Conservation (phyloP, 73 alveolate species). For the Stentor coeruleus region DNA sequence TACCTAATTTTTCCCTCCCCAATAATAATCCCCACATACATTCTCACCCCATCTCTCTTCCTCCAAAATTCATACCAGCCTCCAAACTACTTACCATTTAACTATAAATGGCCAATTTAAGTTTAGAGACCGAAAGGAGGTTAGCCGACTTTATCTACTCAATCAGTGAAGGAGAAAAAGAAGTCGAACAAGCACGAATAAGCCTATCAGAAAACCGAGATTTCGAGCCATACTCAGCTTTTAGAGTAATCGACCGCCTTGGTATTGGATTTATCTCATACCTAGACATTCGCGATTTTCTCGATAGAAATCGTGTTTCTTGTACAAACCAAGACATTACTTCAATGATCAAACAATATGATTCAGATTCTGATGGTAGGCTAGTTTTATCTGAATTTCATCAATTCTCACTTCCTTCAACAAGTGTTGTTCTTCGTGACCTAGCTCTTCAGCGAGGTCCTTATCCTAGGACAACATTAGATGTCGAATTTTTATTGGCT, state of each 20-base stretch:
- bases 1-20: too few relatives aligned
- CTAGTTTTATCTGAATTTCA: background rate
- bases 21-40: too few relatives aligned
- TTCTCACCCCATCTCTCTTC: too few relatives aligned
- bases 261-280: constrained; percentile 13
- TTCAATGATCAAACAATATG: constrained; percentile 5
- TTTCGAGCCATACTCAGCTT: constrained; percentile 62
- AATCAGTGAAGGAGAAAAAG: constrained; percentile 51
- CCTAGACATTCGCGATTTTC: constrained; percentile 26
- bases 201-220: constrained; percentile 46
- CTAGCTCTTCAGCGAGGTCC: background rate
- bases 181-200: constrained; percentile 44
- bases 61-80: background rate
- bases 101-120: background rate
- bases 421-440: background rate
- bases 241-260: constrained; percentile 45
- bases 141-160: constrained; percentile 50
- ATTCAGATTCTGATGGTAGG: constrained; percentile 23
- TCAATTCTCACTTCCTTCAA: background rate
- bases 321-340: constrained; percentile 15
- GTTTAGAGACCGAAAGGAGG: background rate
- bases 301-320: constrained; percentile 14
- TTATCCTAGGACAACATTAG: constrained; percentile 17
- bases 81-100: background rate
- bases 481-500: constrained; percentile 30